phyloP scores from a whole-genome alignment of 2,329 filamentous ascomycete genomes.

The Exophiala sp. region DNA sequence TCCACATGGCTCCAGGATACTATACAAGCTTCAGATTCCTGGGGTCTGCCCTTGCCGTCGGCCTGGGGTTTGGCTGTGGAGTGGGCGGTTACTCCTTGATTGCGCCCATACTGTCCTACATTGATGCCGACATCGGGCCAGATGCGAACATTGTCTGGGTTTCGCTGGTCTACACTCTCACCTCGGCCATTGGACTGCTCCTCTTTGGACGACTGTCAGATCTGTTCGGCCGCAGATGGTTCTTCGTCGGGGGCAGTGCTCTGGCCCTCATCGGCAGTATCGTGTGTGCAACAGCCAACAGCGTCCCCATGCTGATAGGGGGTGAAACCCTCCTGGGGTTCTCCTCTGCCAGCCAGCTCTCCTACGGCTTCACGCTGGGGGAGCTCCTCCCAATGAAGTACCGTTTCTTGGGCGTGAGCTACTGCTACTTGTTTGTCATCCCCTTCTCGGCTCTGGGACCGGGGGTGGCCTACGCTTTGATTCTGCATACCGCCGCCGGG shows the following conservation, averaged over 20 bases:
- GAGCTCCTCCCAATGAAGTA: slow-evolving; percentile 39
- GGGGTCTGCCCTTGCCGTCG: neutral
- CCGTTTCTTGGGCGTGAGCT: slow-evolving; percentile 33
- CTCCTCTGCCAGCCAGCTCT: slow-evolving; percentile 36
- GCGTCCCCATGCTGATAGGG: slow-evolving; percentile 35
- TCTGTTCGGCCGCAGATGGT: slow-evolving; percentile 35
- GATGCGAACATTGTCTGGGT: slow-evolving; percentile 31
- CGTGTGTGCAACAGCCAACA: slow-evolving; percentile 35
- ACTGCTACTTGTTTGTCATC: slow-evolving; percentile 34
- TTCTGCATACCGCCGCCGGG: slow-evolving; percentile 35
- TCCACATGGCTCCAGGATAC: too few species aligned
- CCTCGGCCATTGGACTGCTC: slow-evolving; percentile 29
- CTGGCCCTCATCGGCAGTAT: slow-evolving; percentile 37
- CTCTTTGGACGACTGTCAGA: slow-evolving; percentile 34
- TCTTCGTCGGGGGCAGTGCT: slow-evolving; percentile 31
- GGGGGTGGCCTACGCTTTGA: slow-evolving; percentile 43
- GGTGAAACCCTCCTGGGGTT: slow-evolving; percentile 37
- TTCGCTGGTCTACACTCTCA: slow-evolving; percentile 30
- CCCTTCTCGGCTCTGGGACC: slow-evolving; percentile 37
- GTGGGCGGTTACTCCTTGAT: neutral
- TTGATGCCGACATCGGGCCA: slow-evolving; percentile 31
- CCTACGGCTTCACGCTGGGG: slow-evolving; percentile 35
- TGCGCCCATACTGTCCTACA: slow-evolving; percentile 4
- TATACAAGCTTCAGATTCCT: too few species aligned
- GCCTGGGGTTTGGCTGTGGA: neutral